Evolutionary conservation across 179 eudicot genomes (phyloP).

Genomic region (Beta macrorhiza): DNA sequence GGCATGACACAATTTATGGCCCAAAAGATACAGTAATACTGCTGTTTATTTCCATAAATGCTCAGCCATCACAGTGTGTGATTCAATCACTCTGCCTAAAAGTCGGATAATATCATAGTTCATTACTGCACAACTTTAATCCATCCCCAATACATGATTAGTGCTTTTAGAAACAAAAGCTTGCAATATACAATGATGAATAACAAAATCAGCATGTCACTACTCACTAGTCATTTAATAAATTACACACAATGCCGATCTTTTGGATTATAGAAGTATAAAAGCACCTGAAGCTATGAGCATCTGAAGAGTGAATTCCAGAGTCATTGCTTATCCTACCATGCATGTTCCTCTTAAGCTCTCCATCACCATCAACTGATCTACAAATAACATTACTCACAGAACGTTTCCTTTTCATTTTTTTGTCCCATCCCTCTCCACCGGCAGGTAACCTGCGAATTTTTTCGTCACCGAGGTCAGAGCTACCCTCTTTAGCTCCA

Average conservation of each 20-base stretch:
- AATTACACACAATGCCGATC: background rate
- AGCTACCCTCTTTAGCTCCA: constrained; percentile 46
- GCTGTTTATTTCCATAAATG: background rate
- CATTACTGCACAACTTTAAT: background rate
- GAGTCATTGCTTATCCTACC: constrained; percentile 59
- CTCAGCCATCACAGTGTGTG: no score
- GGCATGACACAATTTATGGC: background rate
- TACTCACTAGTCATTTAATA: background rate
- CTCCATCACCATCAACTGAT: constrained; percentile 69
- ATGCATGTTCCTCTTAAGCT: constrained; percentile 65
- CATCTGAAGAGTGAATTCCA: constrained; percentile 52
- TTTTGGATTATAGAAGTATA: constrained; percentile 10
- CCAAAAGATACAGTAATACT: background rate
- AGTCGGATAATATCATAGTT: background rate
- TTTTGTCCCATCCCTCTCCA: constrained; percentile 94
- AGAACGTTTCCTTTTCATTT: constrained; percentile 87
- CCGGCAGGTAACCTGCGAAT: constrained; percentile 74
- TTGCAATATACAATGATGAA: background rate
- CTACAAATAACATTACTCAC: constrained; percentile 60
- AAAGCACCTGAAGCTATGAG: constrained; percentile 59
- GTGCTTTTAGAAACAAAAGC: background rate
- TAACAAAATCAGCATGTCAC: background rate
- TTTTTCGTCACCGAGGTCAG: constrained; percentile 69
- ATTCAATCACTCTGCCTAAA: background rate
- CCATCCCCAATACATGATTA: background rate